Conservation (phyloP, 495 filamentous ascomycete species). For the Elasticomyces elasticus region DNA sequence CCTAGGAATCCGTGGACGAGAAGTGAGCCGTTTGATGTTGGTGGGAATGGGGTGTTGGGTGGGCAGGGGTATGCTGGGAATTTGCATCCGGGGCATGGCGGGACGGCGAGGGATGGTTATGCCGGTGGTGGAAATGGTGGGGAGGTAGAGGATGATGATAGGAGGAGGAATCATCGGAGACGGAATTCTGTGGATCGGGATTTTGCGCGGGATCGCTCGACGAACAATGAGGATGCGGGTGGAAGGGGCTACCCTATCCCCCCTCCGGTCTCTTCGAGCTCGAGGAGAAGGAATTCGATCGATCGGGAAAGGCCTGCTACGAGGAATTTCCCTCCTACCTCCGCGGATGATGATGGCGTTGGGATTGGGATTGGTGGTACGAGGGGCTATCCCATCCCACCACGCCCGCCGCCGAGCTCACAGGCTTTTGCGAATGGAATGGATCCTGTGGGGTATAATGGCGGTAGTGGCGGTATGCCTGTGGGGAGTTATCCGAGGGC, state of each 20-base stretch:
- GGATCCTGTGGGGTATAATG: neutral
- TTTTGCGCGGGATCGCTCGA: neutral
- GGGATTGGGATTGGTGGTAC: neutral
- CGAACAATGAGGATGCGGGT: neutral
- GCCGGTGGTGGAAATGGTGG: neutral
- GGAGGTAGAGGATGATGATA: neutral
- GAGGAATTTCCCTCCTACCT: neutral
- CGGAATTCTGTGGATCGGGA: neutral
- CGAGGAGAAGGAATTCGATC: too few relatives aligned
- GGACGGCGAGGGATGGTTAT: slow-evolving; percentile 2
- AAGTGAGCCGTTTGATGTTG: slow-evolving; percentile 10
- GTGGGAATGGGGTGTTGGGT: too few relatives aligned
- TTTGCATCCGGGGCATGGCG: neutral
- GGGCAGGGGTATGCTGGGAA: slow-evolving; percentile 11
- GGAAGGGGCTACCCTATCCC: neutral
- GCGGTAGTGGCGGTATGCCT: neutral
- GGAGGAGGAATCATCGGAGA: slow-evolving; percentile 2
- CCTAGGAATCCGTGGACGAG: slow-evolving; percentile 5
- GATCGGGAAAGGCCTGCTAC: neutral
- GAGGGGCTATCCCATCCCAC: slow-evolving; percentile 20
- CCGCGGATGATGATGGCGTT: neutral
- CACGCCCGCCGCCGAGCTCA: slow-evolving; percentile 10
- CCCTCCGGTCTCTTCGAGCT: neutral
- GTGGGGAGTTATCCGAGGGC: slow-evolving; percentile 10
- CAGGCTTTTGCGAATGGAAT: neutral